Conservation (phyloP, 352 stramenopile species). For the Saprolegnia parasitica region DNA sequence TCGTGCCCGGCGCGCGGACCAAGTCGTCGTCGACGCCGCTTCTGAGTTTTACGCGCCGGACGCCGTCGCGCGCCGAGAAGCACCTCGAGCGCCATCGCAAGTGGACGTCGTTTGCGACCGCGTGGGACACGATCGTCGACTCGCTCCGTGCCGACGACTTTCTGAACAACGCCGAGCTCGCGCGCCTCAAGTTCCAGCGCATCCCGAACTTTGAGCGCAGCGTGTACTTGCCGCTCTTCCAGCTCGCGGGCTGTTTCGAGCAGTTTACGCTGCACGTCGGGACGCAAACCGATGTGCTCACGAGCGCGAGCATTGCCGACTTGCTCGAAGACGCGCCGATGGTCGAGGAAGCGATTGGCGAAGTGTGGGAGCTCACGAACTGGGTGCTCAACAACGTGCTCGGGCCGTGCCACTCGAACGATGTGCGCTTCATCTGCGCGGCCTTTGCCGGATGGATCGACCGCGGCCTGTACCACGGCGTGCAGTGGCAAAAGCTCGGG, state of each 20-base stretch:
- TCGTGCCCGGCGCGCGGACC: neutral
- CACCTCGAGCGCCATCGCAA: constrained; percentile 94
- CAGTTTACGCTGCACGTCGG: constrained; percentile 43
- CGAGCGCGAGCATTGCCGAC: constrained; percentile 63
- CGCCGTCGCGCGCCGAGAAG: constrained; percentile 70
- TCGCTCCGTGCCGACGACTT: constrained; percentile 91
- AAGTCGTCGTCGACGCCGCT: constrained; percentile 43
- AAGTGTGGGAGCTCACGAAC: constrained; percentile 96
- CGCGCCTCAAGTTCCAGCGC: constrained; percentile 94
- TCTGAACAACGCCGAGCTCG: constrained; percentile 84
- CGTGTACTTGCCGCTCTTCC: constrained; percentile 98
- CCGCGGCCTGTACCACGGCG: constrained; percentile 64
- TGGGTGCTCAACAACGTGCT: constrained; percentile 94
- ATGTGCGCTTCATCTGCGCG: constrained; percentile 90
- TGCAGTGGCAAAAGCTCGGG: constrained; percentile 69
- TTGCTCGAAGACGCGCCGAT: constrained; percentile 72
- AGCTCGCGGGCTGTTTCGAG: constrained; percentile 96
- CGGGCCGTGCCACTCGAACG: constrained; percentile 91
- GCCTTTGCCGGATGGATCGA: constrained; percentile 76
- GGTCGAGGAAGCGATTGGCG: constrained; percentile 89
- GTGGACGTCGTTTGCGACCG: constrained; percentile 97
- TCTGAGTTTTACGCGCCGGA: constrained; percentile 80
- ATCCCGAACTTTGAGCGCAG: constrained; percentile 95
- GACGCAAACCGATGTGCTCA: constrained; percentile 31
- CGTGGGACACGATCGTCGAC: constrained; percentile 97